Evolutionary conservation across 306 rosid species (phyloP).

Genomic region (Cicer pinnatifidum): DNA sequence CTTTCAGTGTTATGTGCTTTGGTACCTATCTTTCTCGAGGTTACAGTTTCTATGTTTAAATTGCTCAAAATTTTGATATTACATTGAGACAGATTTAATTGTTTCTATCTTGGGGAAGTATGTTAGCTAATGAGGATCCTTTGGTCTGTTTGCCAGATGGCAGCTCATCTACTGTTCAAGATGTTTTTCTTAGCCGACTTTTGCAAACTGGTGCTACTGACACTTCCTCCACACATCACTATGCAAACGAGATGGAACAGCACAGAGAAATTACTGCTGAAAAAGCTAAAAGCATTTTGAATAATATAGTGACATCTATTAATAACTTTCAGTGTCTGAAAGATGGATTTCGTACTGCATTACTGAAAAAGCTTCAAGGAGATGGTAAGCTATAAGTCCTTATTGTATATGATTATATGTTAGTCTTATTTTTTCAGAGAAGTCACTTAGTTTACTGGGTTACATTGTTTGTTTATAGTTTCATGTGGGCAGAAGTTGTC

Average conservation of each 20-base stretch:
- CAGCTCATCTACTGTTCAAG: constrained; percentile 59
- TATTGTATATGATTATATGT: constrained; percentile 32
- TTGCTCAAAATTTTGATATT: constrained; percentile 28
- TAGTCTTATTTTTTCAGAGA: constrained; percentile 29
- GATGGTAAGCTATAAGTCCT: constrained; percentile 59
- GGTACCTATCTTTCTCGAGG: constrained; percentile 8
- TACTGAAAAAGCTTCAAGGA: constrained; percentile 59
- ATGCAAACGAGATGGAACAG: constrained; percentile 54
- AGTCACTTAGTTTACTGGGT: constrained; percentile 42
- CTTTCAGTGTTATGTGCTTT: constrained; percentile 3
- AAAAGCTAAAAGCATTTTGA: constrained; percentile 54
- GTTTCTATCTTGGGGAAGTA: constrained; percentile 21
- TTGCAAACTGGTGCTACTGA: constrained; percentile 87
- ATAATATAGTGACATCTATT: constrained; percentile 53
- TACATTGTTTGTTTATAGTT: constrained; percentile 58
- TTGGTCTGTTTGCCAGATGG: constrained; percentile 63
- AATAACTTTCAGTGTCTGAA: constrained; percentile 61
- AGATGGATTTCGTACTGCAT: constrained; percentile 62
- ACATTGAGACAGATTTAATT: background rate
- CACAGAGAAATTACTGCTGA: constrained; percentile 46
- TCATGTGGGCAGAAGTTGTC: constrained; percentile 58
- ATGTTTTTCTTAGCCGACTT: constrained; percentile 75
- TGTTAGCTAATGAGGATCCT: constrained; percentile 37
- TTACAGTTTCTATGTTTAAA: constrained; percentile 16
- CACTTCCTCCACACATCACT: constrained; percentile 62